A percentile compares a stretch with the other conserved stretches of the same genome.
phyloP scores from a whole-genome alignment of 2,329 filamentous ascomycete species.

The Cladosporium velox region DNA sequence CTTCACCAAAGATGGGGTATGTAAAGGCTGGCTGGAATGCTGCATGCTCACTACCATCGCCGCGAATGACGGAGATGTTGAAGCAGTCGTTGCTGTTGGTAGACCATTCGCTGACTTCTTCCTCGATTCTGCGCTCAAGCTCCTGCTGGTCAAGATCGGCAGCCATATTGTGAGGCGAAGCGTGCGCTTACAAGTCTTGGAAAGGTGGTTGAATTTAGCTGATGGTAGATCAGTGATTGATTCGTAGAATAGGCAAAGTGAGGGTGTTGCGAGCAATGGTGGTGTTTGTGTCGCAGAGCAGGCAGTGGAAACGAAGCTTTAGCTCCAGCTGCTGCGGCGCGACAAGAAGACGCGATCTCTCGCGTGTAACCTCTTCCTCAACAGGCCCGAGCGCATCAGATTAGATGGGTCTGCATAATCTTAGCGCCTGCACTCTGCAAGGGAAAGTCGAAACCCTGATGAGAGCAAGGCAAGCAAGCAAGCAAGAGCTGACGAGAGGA shows the following conservation, averaged over 20 bases:
- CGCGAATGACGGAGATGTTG: constrained; percentile 60
- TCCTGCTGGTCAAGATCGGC: constrained; percentile 30
- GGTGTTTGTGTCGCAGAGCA: not conserved
- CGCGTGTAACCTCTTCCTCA: not conserved
- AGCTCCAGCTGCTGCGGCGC: not conserved
- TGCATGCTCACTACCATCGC: constrained; percentile 45
- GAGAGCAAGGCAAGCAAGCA: not conserved
- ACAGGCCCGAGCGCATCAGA: not conserved
- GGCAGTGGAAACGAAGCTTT: not conserved
- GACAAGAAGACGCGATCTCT: constrained; percentile 1
- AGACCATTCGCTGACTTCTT: constrained; percentile 49
- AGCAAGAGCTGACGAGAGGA: not conserved
- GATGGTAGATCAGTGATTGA: too few relatives aligned
- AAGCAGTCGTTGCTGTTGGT: constrained; percentile 63
- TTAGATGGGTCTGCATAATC: not conserved
- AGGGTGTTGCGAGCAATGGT: not conserved
- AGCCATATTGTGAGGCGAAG: constrained; percentile 5
- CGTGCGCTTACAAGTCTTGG: not conserved
- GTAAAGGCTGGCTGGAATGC: constrained; percentile 82
- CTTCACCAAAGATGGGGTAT: constrained; percentile 90
- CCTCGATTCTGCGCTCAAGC: constrained; percentile 30
- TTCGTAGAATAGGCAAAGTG: too few relatives aligned
- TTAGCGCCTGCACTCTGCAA: constrained; percentile 10
- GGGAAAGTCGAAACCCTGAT: constrained; percentile 3
- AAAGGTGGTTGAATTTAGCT: fast-evolving